Conservation (phyloP, 139 green algal genomes). For the Edaphochlamys debaryana region DNA sequence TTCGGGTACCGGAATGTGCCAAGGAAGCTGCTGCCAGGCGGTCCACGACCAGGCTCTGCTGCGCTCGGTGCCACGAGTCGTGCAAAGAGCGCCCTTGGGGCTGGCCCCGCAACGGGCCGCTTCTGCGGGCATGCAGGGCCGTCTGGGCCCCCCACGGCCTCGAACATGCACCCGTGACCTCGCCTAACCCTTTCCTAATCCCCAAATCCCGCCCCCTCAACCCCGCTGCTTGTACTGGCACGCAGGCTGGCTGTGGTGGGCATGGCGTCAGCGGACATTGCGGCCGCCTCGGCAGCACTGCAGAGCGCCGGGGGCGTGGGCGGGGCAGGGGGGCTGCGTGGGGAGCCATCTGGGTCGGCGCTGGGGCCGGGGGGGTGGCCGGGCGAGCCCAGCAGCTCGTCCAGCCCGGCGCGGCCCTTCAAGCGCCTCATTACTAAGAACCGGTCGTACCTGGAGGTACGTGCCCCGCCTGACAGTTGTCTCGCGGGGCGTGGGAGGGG, state of each 20-base stretch:
- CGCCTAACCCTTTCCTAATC: neutral
- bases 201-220: neutral
- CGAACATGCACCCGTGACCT: no score
- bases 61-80: no score
- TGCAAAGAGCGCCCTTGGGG: no score
- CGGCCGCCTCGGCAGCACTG: neutral
- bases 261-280: constrained; percentile 1
- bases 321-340: no score
- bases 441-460: constrained; percentile 33
- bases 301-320: no score
- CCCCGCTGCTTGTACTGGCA: neutral
- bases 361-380: neutral
- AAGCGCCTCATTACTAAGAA: constrained; percentile 30
- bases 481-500: neutral
- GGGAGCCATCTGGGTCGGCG: neutral
- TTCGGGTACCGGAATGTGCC: no score
- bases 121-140: no score
- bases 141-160: no score
- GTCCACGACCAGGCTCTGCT: no score
- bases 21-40: no score
- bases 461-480: neutral
- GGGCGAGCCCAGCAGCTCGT: neutral
- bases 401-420: neutral
- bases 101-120: no score
- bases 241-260: constrained; percentile 18